Conservation (phyloP, 352 stramenopile genomes). For the Hyaloperonospora brassicae region DNA sequence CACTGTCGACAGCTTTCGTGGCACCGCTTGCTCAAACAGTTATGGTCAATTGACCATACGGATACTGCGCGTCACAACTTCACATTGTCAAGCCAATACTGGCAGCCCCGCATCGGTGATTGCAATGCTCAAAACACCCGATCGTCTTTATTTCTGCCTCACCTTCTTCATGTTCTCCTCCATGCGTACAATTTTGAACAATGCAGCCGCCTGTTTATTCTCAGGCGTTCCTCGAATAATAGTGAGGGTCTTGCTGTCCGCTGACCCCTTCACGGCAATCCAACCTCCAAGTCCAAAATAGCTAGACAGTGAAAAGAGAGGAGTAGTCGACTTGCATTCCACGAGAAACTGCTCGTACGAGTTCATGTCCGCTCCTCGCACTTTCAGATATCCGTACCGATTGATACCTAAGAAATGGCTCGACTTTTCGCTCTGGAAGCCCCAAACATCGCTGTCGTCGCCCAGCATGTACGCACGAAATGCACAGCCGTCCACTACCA, state of each 20-base stretch:
- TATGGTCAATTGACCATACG: too few relatives aligned
- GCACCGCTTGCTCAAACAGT: too few relatives aligned
- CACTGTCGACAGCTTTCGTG: too few relatives aligned
- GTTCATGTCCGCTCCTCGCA: constrained; percentile 46
- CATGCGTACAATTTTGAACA: constrained; percentile 54
- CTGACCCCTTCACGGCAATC: constrained; percentile 25
- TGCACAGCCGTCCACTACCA: constrained; percentile 49
- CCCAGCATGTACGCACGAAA: constrained; percentile 70
- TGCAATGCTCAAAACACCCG: too few relatives aligned
- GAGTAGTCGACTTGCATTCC: constrained; percentile 39
- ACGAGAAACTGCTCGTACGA: constrained; percentile 78
- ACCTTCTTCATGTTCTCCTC: constrained; percentile 22
- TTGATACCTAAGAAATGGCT: constrained; percentile 68
- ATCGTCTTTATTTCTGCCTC: too few relatives aligned
- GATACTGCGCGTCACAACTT: too few relatives aligned
- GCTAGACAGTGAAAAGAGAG: constrained; percentile 58
- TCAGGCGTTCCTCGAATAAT: constrained; percentile 53
- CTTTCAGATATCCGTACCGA: constrained; percentile 55
- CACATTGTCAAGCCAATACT: too few relatives aligned
- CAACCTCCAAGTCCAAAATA: constrained; percentile 70
- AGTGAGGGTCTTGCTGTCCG: constrained; percentile 22
- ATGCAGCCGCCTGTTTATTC: constrained; percentile 51
- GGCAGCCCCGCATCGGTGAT: too few relatives aligned
- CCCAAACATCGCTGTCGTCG: constrained; percentile 73
- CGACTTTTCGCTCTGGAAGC: constrained; percentile 65